Evolutionary conservation across 1,139 yeast species (phyloP), one percentile per base, ranked within the genome.

Genomic region (Taiozyma sp.): DNA sequence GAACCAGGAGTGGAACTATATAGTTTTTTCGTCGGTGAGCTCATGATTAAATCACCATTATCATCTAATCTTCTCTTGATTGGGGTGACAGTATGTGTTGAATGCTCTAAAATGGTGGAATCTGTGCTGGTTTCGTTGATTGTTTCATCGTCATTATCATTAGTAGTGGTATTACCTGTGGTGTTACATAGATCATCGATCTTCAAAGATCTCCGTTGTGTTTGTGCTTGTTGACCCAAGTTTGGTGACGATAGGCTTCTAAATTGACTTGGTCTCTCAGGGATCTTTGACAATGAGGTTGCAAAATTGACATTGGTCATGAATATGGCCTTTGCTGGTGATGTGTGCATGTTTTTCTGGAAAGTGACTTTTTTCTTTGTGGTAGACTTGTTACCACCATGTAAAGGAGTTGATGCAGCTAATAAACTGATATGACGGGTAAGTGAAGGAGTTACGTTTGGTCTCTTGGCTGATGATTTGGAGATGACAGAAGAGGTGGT

Each of bases 1-100:
- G 77, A 71, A 9, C 76, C 70, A 4, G 79, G 79, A 2, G 79
- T 75, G 14, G 62, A 56, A 16, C 59, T 55, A 28, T 52, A 53
- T 4, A 51, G 16, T 35, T 66, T 53, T 53, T 67, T 68, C 1
- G 71, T 67, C 43, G 75, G 73, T 30, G 70, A 66, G 7, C 69
- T 65, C 57, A 66, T 50, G 7, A 67, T 41, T 44, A 63, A 60
- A n/a, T 68, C 67, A 19, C 62, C 68, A 44, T 56, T 58, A 9
- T 55, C 56, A 39, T 51, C 56, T 32, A 40, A 24, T n/a, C 48
- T 49, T 43, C 49, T 45, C 47, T 56, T 54, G 13, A 62, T 47
- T 13, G 64, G 64, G 0, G 65, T 61, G 4, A 56, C 50, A 9
- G 53, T 54, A 41, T 35, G 40, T 16, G 40, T 35, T 7, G 40